phyloP scores from a whole-genome alignment of 148 eudicot genomes.

The Selenicereus undatus region DNA sequence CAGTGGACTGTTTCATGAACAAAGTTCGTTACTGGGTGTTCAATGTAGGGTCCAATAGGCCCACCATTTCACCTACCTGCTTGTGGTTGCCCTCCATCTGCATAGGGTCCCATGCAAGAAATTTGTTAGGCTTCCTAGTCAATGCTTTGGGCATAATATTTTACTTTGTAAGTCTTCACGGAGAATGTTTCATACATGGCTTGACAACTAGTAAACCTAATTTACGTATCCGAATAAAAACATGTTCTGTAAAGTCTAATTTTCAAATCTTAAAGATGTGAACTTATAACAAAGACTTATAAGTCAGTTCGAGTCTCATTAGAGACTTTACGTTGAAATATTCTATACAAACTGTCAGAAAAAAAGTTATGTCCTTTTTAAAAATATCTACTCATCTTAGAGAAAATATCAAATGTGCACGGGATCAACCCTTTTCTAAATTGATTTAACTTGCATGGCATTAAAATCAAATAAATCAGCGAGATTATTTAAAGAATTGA shows the following conservation, averaged over 20 bases:
- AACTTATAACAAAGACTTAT: background rate
- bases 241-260: background rate
- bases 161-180: background rate
- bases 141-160: background rate
- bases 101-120: conserved; percentile 7
- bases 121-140: conserved; percentile 8
- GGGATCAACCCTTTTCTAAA: background rate
- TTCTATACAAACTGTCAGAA: background rate
- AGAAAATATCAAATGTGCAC: background rate
- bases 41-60: background rate
- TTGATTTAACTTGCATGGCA: background rate
- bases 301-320: background rate
- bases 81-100: background rate
- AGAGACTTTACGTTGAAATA: background rate
- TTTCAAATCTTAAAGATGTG: background rate
- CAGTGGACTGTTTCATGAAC: background rate
- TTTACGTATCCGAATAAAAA: background rate
- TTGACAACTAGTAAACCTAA: background rate
- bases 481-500: background rate
- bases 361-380: background rate
- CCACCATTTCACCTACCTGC: background rate
- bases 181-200: background rate
- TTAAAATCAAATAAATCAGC: background rate
- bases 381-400: background rate
- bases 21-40: conserved; percentile 9